A percentile compares a stretch with the other conserved stretches of the same genome.
phyloP scores from a whole-genome alignment of 2,329 filamentous ascomycete species.

The Aureobasidium uvarum region DNA sequence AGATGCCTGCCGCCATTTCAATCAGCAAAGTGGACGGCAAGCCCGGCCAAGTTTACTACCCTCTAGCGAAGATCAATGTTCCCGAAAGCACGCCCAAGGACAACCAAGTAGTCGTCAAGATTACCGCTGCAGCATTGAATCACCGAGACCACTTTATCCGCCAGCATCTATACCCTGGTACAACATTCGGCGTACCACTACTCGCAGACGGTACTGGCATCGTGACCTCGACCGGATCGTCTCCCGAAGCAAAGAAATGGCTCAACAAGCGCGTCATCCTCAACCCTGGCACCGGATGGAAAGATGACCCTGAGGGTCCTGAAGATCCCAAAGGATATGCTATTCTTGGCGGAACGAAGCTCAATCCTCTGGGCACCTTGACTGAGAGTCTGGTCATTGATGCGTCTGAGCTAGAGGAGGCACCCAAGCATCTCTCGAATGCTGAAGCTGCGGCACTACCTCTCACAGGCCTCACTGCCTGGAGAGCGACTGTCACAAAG shows the following conservation, averaged over 20 bases:
- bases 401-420: constrained; percentile 70
- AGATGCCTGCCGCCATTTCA: constrained; percentile 57
- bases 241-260: constrained; percentile 55
- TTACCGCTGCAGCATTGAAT: constrained; percentile 82
- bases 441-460: constrained; percentile 81
- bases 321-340: constrained; percentile 61
- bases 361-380: constrained; percentile 66
- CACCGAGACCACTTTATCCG: constrained; percentile 95
- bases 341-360: constrained; percentile 67
- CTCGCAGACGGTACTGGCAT: constrained; percentile 79
- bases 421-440: constrained; percentile 68
- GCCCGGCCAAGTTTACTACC: constrained; percentile 85
- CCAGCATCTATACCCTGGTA: constrained; percentile 84
- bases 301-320: constrained; percentile 66
- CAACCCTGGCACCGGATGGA: constrained; percentile 77
- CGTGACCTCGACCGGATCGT: constrained; percentile 64
- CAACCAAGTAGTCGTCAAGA: constrained; percentile 68
- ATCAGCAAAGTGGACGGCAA: constrained; percentile 73
- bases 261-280: constrained; percentile 70
- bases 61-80: constrained; percentile 55
- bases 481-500: constrained; percentile 82
- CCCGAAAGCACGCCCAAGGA: constrained; percentile 59
- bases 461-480: constrained; percentile 81
- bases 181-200: constrained; percentile 74
- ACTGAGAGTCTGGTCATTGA: constrained; percentile 70